Evolutionary conservation across 768 basidiomycete genomes (phyloP).

Genomic region (Suillus subaureus): DNA sequence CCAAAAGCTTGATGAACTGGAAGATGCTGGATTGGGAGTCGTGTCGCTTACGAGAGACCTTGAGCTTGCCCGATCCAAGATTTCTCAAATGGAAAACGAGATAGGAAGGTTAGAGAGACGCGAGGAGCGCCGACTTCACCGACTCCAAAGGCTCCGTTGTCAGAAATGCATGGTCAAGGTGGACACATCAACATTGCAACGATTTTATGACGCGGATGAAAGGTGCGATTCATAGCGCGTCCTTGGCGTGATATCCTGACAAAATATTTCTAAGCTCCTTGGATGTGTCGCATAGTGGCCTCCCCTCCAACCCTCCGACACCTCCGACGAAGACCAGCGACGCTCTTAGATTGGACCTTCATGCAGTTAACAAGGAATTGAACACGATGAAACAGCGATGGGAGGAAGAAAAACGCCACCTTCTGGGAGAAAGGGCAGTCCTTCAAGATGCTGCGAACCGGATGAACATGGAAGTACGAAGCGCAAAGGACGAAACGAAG

Average conservation of each 20-base stretch:
- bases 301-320: constrained; percentile 63
- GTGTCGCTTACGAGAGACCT: constrained; percentile 71
- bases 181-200: constrained; percentile 47
- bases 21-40: constrained; percentile 76
- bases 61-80: constrained; percentile 66
- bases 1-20: constrained; percentile 84
- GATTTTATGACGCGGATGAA: constrained; percentile 52
- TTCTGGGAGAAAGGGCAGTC: constrained; percentile 70
- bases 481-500: constrained; percentile 57
- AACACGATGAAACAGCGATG: constrained; percentile 67
- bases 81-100: constrained; percentile 65
- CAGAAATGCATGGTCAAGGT: constrained; percentile 69
- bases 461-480: constrained; percentile 61
- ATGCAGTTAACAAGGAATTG: constrained; percentile 63
- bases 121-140: constrained; percentile 67
- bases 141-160: constrained; percentile 65
- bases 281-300: constrained; percentile 48
- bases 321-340: constrained; percentile 72
- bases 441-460: constrained; percentile 73
- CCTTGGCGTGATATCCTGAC: constrained; percentile 11
- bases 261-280: constrained; percentile 43
- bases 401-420: constrained; percentile 63
- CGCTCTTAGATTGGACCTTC: constrained; percentile 59
- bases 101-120: constrained; percentile 62
- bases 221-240: constrained; percentile 45